phyloP scores from a whole-genome alignment of 768 basidiomycete species.

The Lentinula sp. region DNA sequence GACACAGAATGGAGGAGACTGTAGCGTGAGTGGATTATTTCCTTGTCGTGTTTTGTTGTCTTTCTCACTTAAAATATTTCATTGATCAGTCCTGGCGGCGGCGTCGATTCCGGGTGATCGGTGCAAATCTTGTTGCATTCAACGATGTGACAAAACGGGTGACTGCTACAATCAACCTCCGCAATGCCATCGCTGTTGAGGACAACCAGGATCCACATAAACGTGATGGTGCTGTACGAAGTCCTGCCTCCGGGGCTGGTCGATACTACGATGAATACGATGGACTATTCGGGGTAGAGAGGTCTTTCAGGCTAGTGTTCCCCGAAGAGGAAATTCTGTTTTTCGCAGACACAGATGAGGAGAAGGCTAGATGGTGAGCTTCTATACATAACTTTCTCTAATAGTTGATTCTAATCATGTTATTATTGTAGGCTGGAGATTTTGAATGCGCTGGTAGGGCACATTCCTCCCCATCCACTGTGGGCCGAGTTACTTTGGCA shows the following conservation, averaged over 20 bases:
- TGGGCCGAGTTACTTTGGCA: conserved; percentile 94
- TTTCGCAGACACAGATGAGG: conserved; percentile 86
- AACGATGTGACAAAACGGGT: conserved; percentile 91
- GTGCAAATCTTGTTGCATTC: conserved; percentile 82
- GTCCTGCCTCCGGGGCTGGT: conserved; percentile 34
- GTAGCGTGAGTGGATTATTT: conserved; percentile 53
- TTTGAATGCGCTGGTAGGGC: conserved; percentile 76
- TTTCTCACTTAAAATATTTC: neutral
- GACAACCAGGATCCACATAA: conserved; percentile 65
- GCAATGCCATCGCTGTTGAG: conserved; percentile 71
- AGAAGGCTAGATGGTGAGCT: conserved; percentile 80
- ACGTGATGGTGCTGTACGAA: conserved; percentile 24
- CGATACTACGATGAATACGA: conserved; percentile 56
- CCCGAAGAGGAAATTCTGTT: conserved; percentile 77
- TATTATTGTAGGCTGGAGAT: conserved; percentile 67
- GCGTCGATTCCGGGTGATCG: conserved; percentile 78
- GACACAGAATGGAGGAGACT: conserved; percentile 93
- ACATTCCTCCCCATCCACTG: conserved; percentile 86
- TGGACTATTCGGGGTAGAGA: conserved; percentile 63
- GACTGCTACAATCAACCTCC: conserved; percentile 85
- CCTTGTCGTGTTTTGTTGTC: neutral
- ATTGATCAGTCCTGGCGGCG: conserved; percentile 67
- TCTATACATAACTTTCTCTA: neutral
- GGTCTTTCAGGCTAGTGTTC: conserved; percentile 84
- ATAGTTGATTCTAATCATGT: neutral